phyloP scores from a whole-genome alignment of 495 filamentous ascomycete genomes.

The Podospora didyma region DNA sequence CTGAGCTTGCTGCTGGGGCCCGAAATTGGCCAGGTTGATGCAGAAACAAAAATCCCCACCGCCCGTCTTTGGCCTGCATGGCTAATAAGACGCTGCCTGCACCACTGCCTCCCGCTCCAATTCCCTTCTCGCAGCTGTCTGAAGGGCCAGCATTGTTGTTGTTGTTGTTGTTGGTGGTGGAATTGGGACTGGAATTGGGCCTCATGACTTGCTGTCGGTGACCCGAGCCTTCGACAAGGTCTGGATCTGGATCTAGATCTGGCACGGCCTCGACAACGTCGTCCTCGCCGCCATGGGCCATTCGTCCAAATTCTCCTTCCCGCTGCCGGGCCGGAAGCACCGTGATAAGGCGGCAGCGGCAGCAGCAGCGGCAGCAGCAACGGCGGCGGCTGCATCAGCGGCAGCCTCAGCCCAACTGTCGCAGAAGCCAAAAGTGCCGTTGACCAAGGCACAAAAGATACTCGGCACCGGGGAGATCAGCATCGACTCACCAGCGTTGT shows the following conservation, averaged over 20 bases:
- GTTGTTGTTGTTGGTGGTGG: background rate
- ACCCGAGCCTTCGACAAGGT: slow-evolving; percentile 13
- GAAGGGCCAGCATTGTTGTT: background rate
- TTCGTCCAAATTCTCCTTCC: slow-evolving; percentile 50
- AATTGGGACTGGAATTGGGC: background rate
- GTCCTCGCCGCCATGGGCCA: slow-evolving; percentile 38
- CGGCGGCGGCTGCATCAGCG: slow-evolving; percentile 1
- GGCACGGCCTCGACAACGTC: background rate
- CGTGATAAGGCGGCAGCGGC: slow-evolving; percentile 16
- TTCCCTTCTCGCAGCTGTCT: background rate
- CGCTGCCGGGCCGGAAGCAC: slow-evolving; percentile 45
- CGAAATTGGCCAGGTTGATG: slow-evolving; percentile 17
- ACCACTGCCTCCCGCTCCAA: background rate
- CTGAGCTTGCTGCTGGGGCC: slow-evolving; percentile 17
- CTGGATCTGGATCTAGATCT: background rate
- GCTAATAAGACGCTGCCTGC: slow-evolving; percentile 1
- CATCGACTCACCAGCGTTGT: slow-evolving; percentile 21
- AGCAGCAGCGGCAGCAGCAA: slow-evolving; percentile 1
- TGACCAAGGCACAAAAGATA: slow-evolving; percentile 44
- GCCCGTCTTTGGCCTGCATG: slow-evolving; percentile 7
- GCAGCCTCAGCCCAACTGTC: slow-evolving; percentile 8
- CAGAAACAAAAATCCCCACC: slow-evolving; percentile 13
- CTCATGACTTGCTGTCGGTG: slow-evolving; percentile 14
- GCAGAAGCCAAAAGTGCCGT: slow-evolving; percentile 15
- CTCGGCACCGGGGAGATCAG: slow-evolving; percentile 35